Conservation (phyloP, 805 yeast genomes). For the Tetrapisispora iriomotensis region DNA sequence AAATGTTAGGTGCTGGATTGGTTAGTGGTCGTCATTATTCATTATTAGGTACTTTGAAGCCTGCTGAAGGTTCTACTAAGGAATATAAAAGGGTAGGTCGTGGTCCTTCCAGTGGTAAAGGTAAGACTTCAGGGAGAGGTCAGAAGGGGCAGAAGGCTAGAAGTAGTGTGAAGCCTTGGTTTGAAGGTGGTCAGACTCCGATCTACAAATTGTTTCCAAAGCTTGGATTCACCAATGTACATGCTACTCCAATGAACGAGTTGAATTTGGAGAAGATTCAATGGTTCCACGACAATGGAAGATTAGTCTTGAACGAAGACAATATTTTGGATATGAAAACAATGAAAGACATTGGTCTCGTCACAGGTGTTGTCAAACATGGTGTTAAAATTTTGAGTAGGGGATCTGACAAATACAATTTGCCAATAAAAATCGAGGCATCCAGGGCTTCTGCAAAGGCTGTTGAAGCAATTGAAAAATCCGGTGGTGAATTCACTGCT, state of each 20-base stretch:
- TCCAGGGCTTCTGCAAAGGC: slow-evolving; percentile 71
- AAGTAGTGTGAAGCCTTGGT: slow-evolving; percentile 81
- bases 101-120: slow-evolving; percentile 88
- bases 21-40: slow-evolving; percentile 32
- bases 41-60: slow-evolving; percentile 44
- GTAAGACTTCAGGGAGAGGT: slow-evolving; percentile 96
- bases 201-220: slow-evolving; percentile 77
- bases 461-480: slow-evolving; percentile 56
- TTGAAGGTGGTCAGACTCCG: slow-evolving; percentile 99
- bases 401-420: slow-evolving; percentile 41
- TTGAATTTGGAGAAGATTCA: slow-evolving; percentile 63
- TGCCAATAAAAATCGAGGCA: slow-evolving; percentile 71
- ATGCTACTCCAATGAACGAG: slow-evolving; percentile 42
- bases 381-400: slow-evolving; percentile 78
- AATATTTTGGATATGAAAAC: slow-evolving; percentile 64
- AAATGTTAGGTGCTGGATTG: too few relatives aligned
- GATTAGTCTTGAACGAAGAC: slow-evolving; percentile 47
- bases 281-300: slow-evolving; percentile 57
- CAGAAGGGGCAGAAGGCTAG: slow-evolving; percentile 98
- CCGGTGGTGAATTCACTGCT: slow-evolving; percentile 69
- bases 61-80: slow-evolving; percentile 52
- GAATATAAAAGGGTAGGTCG: slow-evolving; percentile 76
- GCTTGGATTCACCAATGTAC: slow-evolving; percentile 69
- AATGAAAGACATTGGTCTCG: slow-evolving; percentile 65
- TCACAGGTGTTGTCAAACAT: slow-evolving; percentile 59